Base-by-base conservation (phyloP, 768 basidiomycete genomes). In the Russula compacta region DNA sequence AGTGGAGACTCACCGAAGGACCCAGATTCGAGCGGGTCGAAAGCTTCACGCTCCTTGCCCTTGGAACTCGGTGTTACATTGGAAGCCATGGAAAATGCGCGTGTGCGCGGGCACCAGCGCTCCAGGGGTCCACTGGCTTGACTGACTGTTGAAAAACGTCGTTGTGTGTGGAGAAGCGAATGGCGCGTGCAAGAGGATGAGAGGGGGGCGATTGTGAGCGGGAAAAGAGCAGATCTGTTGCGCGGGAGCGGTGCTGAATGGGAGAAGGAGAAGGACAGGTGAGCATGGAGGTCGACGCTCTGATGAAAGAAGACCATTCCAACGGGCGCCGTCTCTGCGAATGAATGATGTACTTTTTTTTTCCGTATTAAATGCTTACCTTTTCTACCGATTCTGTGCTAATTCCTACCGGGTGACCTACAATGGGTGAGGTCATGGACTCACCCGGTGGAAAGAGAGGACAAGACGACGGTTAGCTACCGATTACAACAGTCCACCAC, bases 21-120 rank as follows among this genome's bases (percentile, higher is more conserved):
- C 3, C 52, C 56, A 15, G 65, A 58, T 3, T 58, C 65, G 21
- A 61, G 46, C 15, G 63, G 35, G 51, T 66, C 65, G 15, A 64
- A 57, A 11, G 38, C 43, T 21, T 61, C 63, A 32, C 43, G 64
- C 38, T 64, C 65, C 33, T 66, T 66, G 32, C 65, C 65, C 48
- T 66, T 66, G 17, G 42, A 39, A 24, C 39, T 57, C 19, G 54
- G 19, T 48, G 15, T 44, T 36, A 36, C 14, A 32, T 43, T 56
- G 15, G 65, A 44, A 29, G 53, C 21, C 58, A 64, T 61, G 29
- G 65, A 66, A 53, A 54, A 61, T 8, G 43, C 56, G 48, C 63
- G 65, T 33, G 63, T 33, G 42, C 43, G 52, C 1, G 43, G 19
- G 50, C 24, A 35, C 63, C 39, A 10, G 53, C 9, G 35, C n/a